Conservation (phyloP, 176 grass and related monocot genomes). For the Aegilops longissima region DNA sequence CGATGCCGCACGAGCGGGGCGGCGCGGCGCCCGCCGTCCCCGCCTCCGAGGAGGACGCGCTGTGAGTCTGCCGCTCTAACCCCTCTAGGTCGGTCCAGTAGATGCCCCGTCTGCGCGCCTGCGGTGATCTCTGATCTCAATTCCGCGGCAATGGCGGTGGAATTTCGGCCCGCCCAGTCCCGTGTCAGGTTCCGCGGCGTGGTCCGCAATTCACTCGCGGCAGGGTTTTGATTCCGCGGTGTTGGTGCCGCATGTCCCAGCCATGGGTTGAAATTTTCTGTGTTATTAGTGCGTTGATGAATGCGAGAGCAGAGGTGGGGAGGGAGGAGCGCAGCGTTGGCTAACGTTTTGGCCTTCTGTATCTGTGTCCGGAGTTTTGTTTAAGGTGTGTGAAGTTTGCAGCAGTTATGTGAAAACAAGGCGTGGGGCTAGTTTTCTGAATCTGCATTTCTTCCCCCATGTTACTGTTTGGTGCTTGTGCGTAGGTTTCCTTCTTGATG, state of each 20-base stretch:
- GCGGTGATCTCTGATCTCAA: constrained; percentile 20
- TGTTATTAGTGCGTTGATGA: neutral
- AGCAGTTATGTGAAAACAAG: neutral
- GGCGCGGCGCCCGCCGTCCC: constrained; percentile 16
- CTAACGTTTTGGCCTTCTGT: neutral
- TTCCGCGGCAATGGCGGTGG: constrained; percentile 9
- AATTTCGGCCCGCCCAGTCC: neutral
- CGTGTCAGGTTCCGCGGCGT: neutral
- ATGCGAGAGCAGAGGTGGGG: neutral
- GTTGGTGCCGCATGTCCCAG: neutral
- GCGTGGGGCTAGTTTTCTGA: neutral
- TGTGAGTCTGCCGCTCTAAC: constrained; percentile 45
- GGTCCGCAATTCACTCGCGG: neutral
- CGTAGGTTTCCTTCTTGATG: neutral
- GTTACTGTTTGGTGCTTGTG: constrained; percentile 5
- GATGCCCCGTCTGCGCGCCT: neutral
- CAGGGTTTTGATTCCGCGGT: neutral
- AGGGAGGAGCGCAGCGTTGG: neutral
- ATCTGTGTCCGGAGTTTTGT: neutral
- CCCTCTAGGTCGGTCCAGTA: neutral
- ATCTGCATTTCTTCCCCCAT: neutral
- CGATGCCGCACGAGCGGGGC: constrained; percentile 70
- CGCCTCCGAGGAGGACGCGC: constrained; percentile 61
- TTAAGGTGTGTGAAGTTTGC: neutral
- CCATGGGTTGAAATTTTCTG: neutral